Evolutionary conservation across 2,329 filamentous ascomycete genomes (phyloP), one percentile per base, ranked within the genome.

Genomic region (Aulographum hederae): DNA sequence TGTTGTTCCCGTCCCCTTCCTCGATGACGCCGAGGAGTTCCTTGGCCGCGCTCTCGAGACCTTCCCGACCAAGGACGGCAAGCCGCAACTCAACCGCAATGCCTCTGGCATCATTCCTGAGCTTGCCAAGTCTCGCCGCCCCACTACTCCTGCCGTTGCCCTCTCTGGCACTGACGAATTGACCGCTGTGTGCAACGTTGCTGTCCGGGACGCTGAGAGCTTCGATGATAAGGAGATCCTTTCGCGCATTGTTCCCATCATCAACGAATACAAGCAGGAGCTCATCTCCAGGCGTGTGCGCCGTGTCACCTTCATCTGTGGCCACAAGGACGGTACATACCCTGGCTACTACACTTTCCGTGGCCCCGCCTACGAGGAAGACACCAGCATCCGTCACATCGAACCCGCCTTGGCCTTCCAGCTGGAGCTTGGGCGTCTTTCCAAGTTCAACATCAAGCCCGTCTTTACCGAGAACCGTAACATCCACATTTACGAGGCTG

Each of bases 381-480:
- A 98, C 47, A 73, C 80, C 54, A 92, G 79, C 54, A 95, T 98
- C 49, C 86, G 89, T 61, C 86, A 98, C 65, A 91, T 73, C 41
- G 89, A 98, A 60, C 89, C 89, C 31, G 86, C 89, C 34, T 67
- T 94, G 54, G 85, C 89, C 49, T 98, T 95, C 80, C 89, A 98
- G 65, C 79, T 95, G 53, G 89, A 98, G 59, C 74, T 98, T 40
- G 78, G 75, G 37, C 79, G 89, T 54, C 71, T 98, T 18, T 79
- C 78, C 48, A 95, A 94, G 63, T 98, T 98, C 71, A 76, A 84
- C 61, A 92, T 95, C 60, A 91, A 85, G 63, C 86, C 89, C 2
- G 84, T 98, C 32, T 98, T 98, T 61, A 95, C 89, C 0, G 85
- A 95, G 59, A 98, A 98, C 66, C 79, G 91, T 51, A 95, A 92